A percentile compares a stretch with the other conserved stretches of the same genome.
Evolutionary conservation across 225 moss, liverwort and hornwort species (phyloP).

Genomic region (Bryum argenteum): DNA sequence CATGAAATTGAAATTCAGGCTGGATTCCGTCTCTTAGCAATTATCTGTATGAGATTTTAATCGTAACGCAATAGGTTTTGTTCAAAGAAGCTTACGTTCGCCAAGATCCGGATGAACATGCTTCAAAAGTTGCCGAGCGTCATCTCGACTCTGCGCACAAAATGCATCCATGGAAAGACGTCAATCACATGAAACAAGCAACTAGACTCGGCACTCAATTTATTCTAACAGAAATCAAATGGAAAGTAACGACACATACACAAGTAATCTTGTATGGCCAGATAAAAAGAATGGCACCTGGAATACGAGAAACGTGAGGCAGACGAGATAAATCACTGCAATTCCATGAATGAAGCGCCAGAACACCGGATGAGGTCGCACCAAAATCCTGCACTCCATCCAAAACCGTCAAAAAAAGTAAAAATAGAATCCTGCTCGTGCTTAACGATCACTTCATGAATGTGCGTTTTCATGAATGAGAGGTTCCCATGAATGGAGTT

Average conservation of each 20-base stretch:
- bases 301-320: conserved; percentile 82
- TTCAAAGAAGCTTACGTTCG: conserved; percentile 51
- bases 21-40: too few species aligned
- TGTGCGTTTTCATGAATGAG: too few species aligned
- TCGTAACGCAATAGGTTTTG: too few species aligned
- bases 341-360: conserved; percentile 92
- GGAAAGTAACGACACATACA: too few species aligned
- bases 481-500: neutral
- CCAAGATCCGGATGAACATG: conserved; percentile 89
- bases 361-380: conserved; percentile 89
- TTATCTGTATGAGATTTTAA: too few species aligned
- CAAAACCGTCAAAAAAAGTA: too few species aligned
- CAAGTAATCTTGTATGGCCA: too few species aligned
- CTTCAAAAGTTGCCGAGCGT: conserved; percentile 81
- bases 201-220: neutral
- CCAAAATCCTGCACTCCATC: conserved; percentile 59
- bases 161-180: neutral
- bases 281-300: conserved; percentile 45
- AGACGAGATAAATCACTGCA: conserved; percentile 77
- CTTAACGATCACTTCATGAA: too few species aligned
- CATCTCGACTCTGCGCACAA: conserved; percentile 66
- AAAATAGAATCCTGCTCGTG: too few species aligned
- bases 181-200: neutral
- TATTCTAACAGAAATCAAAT: neutral
- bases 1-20: too few species aligned